phyloP scores from a whole-genome alignment of 2,329 filamentous ascomycete species.

The Aureobasidium lini region DNA sequence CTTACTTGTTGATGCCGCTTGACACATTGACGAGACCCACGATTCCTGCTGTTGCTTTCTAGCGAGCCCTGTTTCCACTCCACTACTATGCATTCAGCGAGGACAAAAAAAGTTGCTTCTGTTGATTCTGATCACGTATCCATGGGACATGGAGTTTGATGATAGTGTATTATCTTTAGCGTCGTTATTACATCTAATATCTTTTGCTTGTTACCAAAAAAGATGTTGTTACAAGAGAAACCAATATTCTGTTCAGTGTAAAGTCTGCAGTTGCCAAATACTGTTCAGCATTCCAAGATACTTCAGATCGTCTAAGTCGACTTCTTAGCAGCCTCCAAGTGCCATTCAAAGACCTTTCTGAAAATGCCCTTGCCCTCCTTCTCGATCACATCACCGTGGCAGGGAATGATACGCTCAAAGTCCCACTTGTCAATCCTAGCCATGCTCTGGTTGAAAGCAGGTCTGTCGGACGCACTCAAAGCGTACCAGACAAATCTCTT shows the following conservation, averaged over 20 bases:
- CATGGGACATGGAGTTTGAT: neutral
- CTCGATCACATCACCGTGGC: slow-evolving; percentile 87
- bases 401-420: slow-evolving; percentile 78
- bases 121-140: neutral
- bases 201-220: neutral
- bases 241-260: neutral
- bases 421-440: slow-evolving; percentile 69
- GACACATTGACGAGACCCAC: neutral
- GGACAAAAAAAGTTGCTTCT: slow-evolving; percentile 11
- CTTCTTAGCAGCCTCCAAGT: slow-evolving; percentile 49
- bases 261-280: neutral
- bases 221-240: neutral
- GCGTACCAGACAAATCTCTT: slow-evolving; percentile 79
- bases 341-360: slow-evolving; percentile 74
- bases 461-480: slow-evolving; percentile 52
- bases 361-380: slow-evolving; percentile 66
- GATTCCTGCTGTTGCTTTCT: neutral
- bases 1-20: neutral
- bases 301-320: neutral
- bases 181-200: neutral
- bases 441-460: slow-evolving; percentile 63
- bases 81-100: slow-evolving; percentile 6
- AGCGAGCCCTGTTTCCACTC: neutral
- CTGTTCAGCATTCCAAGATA: no score
- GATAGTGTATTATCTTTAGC: neutral